Conservation (phyloP, 106 monocot species). For the Allium fistulosum region DNA sequence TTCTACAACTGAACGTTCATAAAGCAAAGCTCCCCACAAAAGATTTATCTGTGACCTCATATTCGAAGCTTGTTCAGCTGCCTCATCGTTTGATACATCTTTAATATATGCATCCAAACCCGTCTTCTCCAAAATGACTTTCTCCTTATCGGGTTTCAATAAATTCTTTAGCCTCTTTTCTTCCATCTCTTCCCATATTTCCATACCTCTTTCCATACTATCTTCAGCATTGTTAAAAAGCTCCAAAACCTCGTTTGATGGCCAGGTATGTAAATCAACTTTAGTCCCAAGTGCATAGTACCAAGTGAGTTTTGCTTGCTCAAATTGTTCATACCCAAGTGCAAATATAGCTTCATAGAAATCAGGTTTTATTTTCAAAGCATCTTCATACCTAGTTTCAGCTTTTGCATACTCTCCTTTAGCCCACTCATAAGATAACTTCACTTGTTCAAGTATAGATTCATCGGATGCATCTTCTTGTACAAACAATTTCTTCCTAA, state of each 20-base stretch:
- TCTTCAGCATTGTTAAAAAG: conserved; percentile 79
- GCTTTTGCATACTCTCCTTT: conserved; percentile 64
- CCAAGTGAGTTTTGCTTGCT: conserved; percentile 87
- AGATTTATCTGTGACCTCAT: conserved; percentile 76
- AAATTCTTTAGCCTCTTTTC: conserved; percentile 45
- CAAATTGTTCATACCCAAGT: conserved; percentile 73
- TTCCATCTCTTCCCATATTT: conserved; percentile 79
- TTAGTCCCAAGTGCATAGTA: conserved; percentile 52
- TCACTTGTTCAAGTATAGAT: conserved; percentile 32
- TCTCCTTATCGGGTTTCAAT: conserved; percentile 46
- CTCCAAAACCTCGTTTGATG: conserved; percentile 45
- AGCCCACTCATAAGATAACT: conserved; percentile 70
- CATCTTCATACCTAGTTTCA: conserved; percentile 64
- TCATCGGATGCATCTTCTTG: conserved; percentile 49
- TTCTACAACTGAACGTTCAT: conserved; percentile 86
- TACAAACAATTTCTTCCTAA: conserved; percentile 50
- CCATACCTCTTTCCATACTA: conserved; percentile 75
- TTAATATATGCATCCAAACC: conserved; percentile 39
- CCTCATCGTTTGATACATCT: conserved; percentile 59
- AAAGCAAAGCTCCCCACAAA: conserved; percentile 79
- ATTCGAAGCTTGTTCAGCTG: conserved; percentile 56
- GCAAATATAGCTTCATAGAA: conserved; percentile 83
- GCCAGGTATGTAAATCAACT: conserved; percentile 41
- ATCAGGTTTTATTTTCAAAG: conserved; percentile 69
- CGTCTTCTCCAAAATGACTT: conserved; percentile 48